A percentile compares a stretch with the other conserved stretches of the same genome.
phyloP scores from a whole-genome alignment of 129 eudicot species.

The Lonicera japonica region DNA sequence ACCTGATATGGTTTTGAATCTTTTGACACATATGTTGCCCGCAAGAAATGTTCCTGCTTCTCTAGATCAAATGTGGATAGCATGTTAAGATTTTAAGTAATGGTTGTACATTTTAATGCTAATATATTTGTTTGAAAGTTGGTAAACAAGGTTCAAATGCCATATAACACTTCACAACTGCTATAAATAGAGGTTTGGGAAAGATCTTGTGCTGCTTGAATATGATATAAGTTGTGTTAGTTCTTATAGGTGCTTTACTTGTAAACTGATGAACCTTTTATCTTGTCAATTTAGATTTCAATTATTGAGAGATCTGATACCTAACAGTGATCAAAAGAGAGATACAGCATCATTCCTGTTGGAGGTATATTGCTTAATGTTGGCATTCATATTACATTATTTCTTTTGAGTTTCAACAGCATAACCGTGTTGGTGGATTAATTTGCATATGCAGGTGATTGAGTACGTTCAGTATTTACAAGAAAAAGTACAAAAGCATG shows the following conservation, averaged over 20 bases:
- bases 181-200: not conserved
- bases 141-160: not conserved
- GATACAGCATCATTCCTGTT: conserved; percentile 90
- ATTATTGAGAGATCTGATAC: conserved; percentile 83
- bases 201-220: not conserved
- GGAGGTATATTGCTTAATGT: conserved; percentile 46
- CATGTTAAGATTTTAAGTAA: too few relatives aligned
- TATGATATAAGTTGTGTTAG: not conserved
- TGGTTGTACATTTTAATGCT: too few relatives aligned
- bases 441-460: conserved; percentile 57
- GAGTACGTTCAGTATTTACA: conserved; percentile 79
- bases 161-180: not conserved
- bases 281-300: conserved; percentile 50
- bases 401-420: not conserved
- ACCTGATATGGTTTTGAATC: too few relatives aligned
- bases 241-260: not conserved
- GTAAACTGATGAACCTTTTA: conserved; percentile 1
- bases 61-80: too few relatives aligned
- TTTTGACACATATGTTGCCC: too few relatives aligned
- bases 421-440: conserved; percentile 1
- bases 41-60: too few relatives aligned
- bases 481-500: conserved; percentile 78
- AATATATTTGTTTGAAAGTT: not conserved
- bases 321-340: conserved; percentile 87
- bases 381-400: not conserved